Evolutionary conservation across 352 stramenopile genomes (phyloP), one percentile per base, ranked within the genome.

Genomic region (Pythium angustatum): DNA sequence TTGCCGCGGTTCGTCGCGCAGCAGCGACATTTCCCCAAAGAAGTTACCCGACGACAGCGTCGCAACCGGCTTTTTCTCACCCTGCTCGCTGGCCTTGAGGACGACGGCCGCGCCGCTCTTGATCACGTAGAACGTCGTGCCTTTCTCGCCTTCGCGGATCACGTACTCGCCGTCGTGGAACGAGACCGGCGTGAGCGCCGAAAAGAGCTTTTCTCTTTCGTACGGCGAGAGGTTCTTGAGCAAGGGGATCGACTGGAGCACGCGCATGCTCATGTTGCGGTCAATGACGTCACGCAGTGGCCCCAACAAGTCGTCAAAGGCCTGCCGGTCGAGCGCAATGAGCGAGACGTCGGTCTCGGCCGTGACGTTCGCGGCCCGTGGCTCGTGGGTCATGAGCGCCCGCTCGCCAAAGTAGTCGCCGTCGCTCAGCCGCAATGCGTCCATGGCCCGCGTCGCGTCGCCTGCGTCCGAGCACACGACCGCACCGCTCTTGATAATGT

Each of bases 331-430:
- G 8, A 98, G 83, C 28, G 86, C 87, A 56, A 64, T 91, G n/a
- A 98, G 81, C 81, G 24, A 88, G 78, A 55, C 87, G 74, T 5
- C 85, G 34, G 47, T 64, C 58, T 64, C 86, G 14, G 87, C 52
- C 17, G 86, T 91, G 5, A 98, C 64, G 38, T 90, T 90, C 0
- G 92, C 93, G 0, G 92, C 88, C 15, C 93, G 91, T 0, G 93
- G 94, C 70, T 99, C 93, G 41, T 96, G 96, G 17, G 85, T 93
- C 9, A 98, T 77, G 34, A 98, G 75, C 30, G 96, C 94, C n/a
- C 94, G 84, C 72, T 99, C 96, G 27, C 94, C 96, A 76, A 99
- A 99, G 76, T 96, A 98, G 68, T 98, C 93, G 17, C 96, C 94
- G 10, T 90, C 90, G 17, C 80, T 83, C 14, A 98, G 75, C 51